Evolutionary conservation across 306 rosid genomes (phyloP), one percentile per base, ranked within the genome.

Genomic region (Carpinus viminea): DNA sequence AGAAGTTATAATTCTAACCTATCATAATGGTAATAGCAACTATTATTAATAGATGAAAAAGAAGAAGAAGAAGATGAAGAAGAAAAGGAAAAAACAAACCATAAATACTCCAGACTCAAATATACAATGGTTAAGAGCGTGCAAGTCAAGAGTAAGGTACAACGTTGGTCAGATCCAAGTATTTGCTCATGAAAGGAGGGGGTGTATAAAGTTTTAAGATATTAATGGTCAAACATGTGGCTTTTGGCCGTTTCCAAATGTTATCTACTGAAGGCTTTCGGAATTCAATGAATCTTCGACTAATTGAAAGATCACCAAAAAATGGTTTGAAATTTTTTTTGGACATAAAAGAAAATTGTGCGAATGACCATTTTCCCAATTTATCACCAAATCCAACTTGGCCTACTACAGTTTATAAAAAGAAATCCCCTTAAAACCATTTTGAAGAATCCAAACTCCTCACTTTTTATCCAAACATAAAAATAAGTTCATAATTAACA

Each of bases 381-480:
- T 38, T 41, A 38, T 43, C 51, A 41, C 28, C 26, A 68, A 41
- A 68, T 68, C 13, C 7, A n/a, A 68, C 50, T 4, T 18, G 72
- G 24, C 72, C 45, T 38, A 68, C 28, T n/a, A 9, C 21, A 41
- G 12, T 5, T 24, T 38, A n/a, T 41, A 10, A 41, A 41, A 41
- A 68, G 13, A 38, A 45, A 45, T 68, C 7, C 52, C 36, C 9
- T 61, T 9, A n/a, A 68, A 41, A 68, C 18, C 51, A 68, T 68
- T 18, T 34, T 7, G 4, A 41, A 68, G 72, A 3, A 47, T 41
- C 13, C 72, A 68, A 18, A 38, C 28, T 38, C 72, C 15, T 17
- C 24, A 66, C 18, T 31, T 54, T 52, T 51, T 50, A 55, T 64
- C 64, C 65, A 24, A 53, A 69, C 78, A 74, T 55, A 74, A 50